Evolutionary conservation across 164 flowering plant species (phyloP).

Genomic region (Brasenia schreberi): DNA sequence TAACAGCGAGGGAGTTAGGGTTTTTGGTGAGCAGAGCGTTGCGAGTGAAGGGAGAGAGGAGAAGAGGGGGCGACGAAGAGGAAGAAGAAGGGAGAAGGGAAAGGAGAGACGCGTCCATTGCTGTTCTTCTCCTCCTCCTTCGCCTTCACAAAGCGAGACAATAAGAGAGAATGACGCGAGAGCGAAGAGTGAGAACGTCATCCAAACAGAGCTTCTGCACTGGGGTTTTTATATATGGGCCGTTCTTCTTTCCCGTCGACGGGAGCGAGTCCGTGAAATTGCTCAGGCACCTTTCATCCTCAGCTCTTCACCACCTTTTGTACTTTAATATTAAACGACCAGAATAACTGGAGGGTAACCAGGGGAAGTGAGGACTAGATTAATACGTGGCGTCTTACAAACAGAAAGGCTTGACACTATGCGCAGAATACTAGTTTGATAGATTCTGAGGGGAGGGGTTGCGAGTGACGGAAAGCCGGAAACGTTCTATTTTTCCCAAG

Average conservation of each 20-base stretch:
- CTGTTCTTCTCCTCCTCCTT: background rate
- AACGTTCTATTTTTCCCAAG: no score
- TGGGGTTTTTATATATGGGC: background rate
- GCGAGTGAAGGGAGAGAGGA: constrained; percentile 16
- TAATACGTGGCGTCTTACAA: no score
- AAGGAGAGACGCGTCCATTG: constrained; percentile 6
- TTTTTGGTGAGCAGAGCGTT: constrained; percentile 13
- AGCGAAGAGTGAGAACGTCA: background rate
- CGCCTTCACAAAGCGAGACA: background rate
- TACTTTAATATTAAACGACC: no score
- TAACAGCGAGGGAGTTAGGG: constrained; percentile 6
- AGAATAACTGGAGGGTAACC: no score
- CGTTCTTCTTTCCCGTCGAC: background rate
- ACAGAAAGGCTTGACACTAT: no score
- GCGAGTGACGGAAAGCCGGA: no score
- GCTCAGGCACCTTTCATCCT: no score
- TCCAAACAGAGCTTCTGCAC: background rate
- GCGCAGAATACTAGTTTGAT: no score
- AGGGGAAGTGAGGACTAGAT: no score
- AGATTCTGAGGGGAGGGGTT: no score
- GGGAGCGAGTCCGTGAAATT: background rate
- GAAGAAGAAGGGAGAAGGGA: constrained; percentile 9
- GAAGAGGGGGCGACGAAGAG: constrained; percentile 7
- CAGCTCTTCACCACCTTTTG: no score
- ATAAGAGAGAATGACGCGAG: background rate